These are phyloP conservation scores for Volvox africanus DNA, from an alignment of 139 green algal species.

Conservation along the genomic window DNA sequence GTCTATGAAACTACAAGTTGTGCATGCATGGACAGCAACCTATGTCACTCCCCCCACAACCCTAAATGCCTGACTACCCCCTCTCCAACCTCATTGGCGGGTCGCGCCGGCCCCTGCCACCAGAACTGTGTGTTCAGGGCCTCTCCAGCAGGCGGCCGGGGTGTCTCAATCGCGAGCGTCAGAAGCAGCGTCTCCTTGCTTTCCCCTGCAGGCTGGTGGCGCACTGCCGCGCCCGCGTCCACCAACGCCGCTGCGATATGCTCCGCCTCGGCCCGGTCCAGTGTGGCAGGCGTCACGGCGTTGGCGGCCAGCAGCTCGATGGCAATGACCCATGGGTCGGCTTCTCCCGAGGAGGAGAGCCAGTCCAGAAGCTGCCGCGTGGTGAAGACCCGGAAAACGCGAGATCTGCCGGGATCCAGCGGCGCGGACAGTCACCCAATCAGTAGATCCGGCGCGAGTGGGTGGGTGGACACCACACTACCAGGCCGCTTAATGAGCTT, in stretches of 20 bases:
- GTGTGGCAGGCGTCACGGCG: slow-evolving; percentile 34
- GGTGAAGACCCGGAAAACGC: slow-evolving; percentile 27
- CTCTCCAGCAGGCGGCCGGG: slow-evolving; percentile 41
- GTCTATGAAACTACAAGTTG: too few relatives aligned
- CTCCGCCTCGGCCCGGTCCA: not conserved
- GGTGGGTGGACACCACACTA: too few relatives aligned
- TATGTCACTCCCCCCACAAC: too few relatives aligned
- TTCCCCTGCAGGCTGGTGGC: too few relatives aligned
- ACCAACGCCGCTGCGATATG: not conserved
- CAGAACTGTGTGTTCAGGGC: slow-evolving; percentile 72
- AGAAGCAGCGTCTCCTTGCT: not conserved
- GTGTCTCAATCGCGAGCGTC: slow-evolving; percentile 46
- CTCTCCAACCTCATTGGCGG: slow-evolving; percentile 55
- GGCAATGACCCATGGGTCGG: slow-evolving; percentile 3
- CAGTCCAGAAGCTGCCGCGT: slow-evolving; percentile 42
- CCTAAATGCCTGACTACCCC: too few relatives aligned
- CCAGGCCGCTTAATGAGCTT: too few relatives aligned
- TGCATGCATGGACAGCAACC: too few relatives aligned
- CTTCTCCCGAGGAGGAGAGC: slow-evolving; percentile 25
- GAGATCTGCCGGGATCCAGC: not conserved
- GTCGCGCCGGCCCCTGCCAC: slow-evolving; percentile 70
- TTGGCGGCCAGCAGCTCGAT: slow-evolving; percentile 55
- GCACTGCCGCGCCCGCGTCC: not conserved
- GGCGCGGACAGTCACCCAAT: too few relatives aligned
- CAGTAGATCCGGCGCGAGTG: too few relatives aligned